phyloP scores from a whole-genome alignment of 2,329 filamentous ascomycete species.

The Trichoderma koningii region DNA sequence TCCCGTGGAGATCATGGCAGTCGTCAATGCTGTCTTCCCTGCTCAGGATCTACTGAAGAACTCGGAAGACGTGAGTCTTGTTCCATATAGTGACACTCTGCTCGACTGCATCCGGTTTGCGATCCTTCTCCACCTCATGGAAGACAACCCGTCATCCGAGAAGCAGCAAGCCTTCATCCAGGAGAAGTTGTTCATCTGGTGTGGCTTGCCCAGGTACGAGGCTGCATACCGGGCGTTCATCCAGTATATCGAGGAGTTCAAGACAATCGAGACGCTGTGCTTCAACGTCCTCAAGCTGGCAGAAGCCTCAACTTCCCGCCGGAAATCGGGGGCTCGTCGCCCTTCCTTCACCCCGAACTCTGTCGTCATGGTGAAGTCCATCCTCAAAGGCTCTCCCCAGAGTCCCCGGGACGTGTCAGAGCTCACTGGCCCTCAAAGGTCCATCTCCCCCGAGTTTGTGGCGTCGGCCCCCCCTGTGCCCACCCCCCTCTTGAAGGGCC shows the following conservation, averaged over 20 bases:
- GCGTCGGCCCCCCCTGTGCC: constrained; percentile 29
- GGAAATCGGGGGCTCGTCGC: not conserved
- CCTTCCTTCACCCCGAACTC: constrained; percentile 12
- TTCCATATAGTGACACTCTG: constrained; percentile 38
- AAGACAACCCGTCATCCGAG: constrained; percentile 30
- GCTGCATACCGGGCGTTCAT: constrained; percentile 36
- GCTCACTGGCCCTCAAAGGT: constrained; percentile 20
- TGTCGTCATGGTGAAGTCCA: constrained; percentile 14
- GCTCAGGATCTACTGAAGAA: constrained; percentile 32
- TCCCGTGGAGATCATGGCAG: constrained; percentile 37
- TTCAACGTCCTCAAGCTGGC: constrained; percentile 33
- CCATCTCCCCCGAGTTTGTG: constrained; percentile 12
- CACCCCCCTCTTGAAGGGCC: constrained; percentile 49
- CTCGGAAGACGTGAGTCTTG: constrained; percentile 34
- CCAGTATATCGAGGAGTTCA: constrained; percentile 40
- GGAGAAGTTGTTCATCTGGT: constrained; percentile 40
- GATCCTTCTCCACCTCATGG: constrained; percentile 41
- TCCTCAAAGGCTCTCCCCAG: constrained; percentile 21
- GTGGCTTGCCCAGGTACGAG: constrained; percentile 38
- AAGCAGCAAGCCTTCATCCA: constrained; percentile 34
- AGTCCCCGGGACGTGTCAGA: constrained; percentile 26
- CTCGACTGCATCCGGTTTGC: constrained; percentile 42
- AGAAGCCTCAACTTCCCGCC: constrained; percentile 19
- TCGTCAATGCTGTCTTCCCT: constrained; percentile 43
- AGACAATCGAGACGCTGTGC: constrained; percentile 40